Conservation (phyloP, 345 rosid genomes). For the Kandelia obovata region DNA sequence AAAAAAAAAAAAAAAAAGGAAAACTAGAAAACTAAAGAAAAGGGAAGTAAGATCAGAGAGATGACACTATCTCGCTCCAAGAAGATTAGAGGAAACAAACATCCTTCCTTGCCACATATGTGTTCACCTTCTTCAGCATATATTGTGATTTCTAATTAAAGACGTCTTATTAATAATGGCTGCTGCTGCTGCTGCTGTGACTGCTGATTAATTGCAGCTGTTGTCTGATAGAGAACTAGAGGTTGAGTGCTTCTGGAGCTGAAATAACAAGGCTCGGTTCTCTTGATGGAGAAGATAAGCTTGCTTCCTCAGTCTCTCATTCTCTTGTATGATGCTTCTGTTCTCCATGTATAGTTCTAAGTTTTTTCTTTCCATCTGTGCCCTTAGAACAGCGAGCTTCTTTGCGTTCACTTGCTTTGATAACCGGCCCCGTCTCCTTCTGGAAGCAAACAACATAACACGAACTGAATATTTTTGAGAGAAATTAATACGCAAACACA, state of each 20-base stretch:
- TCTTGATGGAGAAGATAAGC: constrained; percentile 67
- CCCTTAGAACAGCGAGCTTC: constrained; percentile 16
- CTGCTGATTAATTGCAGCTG: background rate
- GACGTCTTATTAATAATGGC: too few relatives aligned
- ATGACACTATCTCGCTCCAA: background rate
- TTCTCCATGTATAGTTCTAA: constrained; percentile 64
- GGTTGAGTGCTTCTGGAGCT: constrained; percentile 39
- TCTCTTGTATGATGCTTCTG: constrained; percentile 57
- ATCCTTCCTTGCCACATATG: background rate
- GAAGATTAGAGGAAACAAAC: background rate
- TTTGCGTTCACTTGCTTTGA: constrained; percentile 24
- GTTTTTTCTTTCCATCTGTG: constrained; percentile 51
- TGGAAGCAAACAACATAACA: constrained; percentile 1
- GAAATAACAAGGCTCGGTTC: constrained; percentile 52
- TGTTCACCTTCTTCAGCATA: too few relatives aligned
- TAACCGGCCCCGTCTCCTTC: constrained; percentile 29
- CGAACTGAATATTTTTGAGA: background rate
- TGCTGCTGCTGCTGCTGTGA: background rate
- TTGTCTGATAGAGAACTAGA: background rate
- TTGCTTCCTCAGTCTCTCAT: constrained; percentile 60
- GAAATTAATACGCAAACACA: constrained; percentile 11
- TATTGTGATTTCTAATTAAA: too few relatives aligned
- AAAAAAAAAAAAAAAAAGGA: background rate
- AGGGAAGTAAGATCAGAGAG: too few relatives aligned
- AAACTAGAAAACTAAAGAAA: too few relatives aligned